phyloP scores from a whole-genome alignment of 2,329 filamentous ascomycete species.

The Penicillium freii region DNA sequence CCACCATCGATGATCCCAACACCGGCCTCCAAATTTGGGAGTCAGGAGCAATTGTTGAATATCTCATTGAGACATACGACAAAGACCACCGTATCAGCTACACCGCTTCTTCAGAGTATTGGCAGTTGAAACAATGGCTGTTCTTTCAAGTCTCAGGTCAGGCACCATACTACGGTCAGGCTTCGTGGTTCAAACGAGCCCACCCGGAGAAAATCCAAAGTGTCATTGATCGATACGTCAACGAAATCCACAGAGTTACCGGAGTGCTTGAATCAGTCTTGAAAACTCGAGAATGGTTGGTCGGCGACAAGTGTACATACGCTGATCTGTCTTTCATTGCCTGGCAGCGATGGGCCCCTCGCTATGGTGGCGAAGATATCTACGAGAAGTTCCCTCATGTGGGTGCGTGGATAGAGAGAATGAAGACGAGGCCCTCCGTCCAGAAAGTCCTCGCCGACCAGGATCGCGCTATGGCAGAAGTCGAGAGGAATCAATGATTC shows the following conservation, averaged over 20 bases:
- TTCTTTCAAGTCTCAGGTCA: conserved; percentile 39
- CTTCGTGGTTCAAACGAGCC: conserved; percentile 42
- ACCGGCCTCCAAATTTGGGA: conserved; percentile 40
- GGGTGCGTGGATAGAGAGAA: neutral
- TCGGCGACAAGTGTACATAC: conserved; percentile 44
- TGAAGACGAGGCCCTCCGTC: neutral
- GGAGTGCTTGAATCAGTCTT: conserved; percentile 44
- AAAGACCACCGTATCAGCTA: conserved; percentile 35
- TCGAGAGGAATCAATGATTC: neutral
- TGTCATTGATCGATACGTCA: conserved; percentile 44
- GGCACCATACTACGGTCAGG: conserved; percentile 49
- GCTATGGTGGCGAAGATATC: neutral
- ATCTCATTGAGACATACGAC: conserved; percentile 45
- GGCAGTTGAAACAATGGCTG: conserved; percentile 42
- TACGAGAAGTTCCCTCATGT: neutral
- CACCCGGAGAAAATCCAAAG: conserved; percentile 42
- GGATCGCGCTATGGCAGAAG: neutral
- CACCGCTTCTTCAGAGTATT: conserved; percentile 29
- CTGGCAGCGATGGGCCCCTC: conserved; percentile 27
- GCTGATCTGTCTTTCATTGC: conserved; percentile 42
- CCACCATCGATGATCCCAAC: conserved; percentile 32
- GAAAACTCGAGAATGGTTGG: conserved; percentile 36
- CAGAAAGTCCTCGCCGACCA: neutral
- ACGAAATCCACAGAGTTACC: conserved; percentile 44
- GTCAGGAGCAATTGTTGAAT: conserved; percentile 43